A percentile compares a stretch with the other conserved stretches of the same genome.
Conservation (phyloP, 2,329 filamentous ascomycete genomes). For the Exophiala aquamarina region DNA sequence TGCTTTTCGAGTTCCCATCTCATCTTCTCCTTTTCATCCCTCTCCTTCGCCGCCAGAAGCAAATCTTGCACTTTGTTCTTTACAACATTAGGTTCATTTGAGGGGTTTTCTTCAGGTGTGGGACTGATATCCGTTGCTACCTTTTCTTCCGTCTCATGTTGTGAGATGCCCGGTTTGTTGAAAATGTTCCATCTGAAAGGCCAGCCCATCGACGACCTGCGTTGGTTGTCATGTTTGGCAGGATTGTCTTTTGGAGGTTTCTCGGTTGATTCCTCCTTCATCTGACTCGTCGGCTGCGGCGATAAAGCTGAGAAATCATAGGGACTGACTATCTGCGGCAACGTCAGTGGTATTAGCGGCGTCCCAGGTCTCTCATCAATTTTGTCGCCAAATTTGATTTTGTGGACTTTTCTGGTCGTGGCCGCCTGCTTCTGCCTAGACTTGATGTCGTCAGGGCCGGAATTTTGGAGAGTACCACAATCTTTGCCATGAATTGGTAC, state of each 20-base stretch:
- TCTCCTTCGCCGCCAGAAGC: constrained; percentile 19
- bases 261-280: neutral
- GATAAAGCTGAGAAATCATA: neutral
- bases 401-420: constrained; percentile 11
- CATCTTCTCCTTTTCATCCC: constrained; percentile 16
- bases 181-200: constrained; percentile 22
- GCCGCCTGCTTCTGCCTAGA: neutral
- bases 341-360: constrained; percentile 21
- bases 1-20: constrained; percentile 12
- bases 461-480: constrained; percentile 7
- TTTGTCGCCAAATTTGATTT: constrained; percentile 18
- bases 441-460: neutral
- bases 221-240: constrained; percentile 3
- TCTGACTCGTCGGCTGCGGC: neutral
- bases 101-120: constrained; percentile 12
- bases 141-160: constrained; percentile 12
- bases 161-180: constrained; percentile 13
- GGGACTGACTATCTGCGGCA: constrained; percentile 18
- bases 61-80: constrained; percentile 23
- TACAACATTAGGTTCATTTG: constrained; percentile 17
- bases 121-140: constrained; percentile 1
- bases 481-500: constrained; percentile 7
- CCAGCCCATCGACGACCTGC: constrained; percentile 18
- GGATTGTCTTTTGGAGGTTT: neutral
- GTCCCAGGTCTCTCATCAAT: constrained; percentile 20